These are phyloP conservation scores for Primulina eburnea DNA, from an alignment of 257 asterid genomes.

Conservation along the genomic window DNA sequence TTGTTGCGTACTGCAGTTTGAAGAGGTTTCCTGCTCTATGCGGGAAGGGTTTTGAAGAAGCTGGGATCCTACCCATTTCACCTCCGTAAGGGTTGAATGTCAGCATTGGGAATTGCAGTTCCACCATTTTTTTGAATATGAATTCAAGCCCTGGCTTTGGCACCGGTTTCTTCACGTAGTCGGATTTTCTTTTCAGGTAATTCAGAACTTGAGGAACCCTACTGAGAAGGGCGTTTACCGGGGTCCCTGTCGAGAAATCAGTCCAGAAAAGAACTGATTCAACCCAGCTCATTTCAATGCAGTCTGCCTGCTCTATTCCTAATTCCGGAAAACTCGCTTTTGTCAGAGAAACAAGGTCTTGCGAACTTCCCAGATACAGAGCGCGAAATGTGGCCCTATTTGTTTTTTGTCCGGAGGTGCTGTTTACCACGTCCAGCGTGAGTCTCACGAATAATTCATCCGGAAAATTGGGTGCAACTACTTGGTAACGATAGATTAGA, in stretches of 20 bases:
- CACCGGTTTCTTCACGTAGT: slow-evolving; percentile 44
- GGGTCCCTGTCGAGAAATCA: slow-evolving; percentile 34
- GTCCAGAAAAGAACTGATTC: slow-evolving; percentile 54
- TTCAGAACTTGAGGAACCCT: slow-evolving; percentile 31
- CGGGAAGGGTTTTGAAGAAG: slow-evolving; percentile 42
- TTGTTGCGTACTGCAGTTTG: slow-evolving; percentile 42
- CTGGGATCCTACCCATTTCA: slow-evolving; percentile 37
- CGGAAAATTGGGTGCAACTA: slow-evolving; percentile 33
- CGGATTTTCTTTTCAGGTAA: slow-evolving; percentile 54
- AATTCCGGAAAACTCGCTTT: slow-evolving; percentile 39
- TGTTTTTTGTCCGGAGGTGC: neutral
- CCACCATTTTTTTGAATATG: slow-evolving; percentile 49
- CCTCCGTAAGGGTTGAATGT: slow-evolving; percentile 49
- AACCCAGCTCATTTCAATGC: slow-evolving; percentile 53
- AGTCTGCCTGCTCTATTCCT: slow-evolving; percentile 34
- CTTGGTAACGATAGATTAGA: slow-evolving; percentile 32
- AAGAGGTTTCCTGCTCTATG: slow-evolving; percentile 44
- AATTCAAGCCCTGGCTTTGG: slow-evolving; percentile 39
- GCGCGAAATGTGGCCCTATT: slow-evolving; percentile 41
- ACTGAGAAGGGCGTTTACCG: slow-evolving; percentile 35
- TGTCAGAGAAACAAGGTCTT: slow-evolving; percentile 30
- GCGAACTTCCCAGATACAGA: slow-evolving; percentile 45
- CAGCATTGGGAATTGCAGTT: slow-evolving; percentile 30
- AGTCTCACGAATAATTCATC: slow-evolving; percentile 36
- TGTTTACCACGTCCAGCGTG: slow-evolving; percentile 29